Percentiles rank a stretch among this genome's conserved stretches.
These are phyloP conservation scores for Volvox carteri DNA, from an alignment of 163 green algal genomes.

Conservation along the genomic window DNA sequence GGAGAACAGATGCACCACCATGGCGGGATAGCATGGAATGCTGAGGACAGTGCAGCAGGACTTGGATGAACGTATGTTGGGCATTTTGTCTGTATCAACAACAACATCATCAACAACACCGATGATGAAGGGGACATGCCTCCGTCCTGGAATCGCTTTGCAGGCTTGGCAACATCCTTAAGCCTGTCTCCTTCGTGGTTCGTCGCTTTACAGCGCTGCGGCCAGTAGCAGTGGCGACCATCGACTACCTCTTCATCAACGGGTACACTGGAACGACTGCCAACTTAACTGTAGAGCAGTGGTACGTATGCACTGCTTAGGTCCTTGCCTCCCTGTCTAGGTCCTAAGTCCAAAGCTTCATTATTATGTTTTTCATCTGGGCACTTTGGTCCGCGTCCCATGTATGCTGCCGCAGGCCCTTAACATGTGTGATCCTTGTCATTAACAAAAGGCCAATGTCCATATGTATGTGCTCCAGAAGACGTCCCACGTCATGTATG, in stretches of 20 bases:
- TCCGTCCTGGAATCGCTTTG: not conserved
- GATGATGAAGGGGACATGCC: not conserved
- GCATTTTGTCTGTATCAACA: not conserved
- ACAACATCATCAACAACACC: not conserved
- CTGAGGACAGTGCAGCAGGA: not conserved
- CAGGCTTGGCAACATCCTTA: not conserved
- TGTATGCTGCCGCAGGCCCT: not conserved
- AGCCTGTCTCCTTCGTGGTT: not conserved
- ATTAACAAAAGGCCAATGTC: not conserved
- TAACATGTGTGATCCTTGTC: not conserved
- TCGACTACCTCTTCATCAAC: slow-evolving; percentile 9
- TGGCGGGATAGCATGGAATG: not conserved
- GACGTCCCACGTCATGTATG: not conserved
- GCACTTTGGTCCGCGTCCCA: not conserved
- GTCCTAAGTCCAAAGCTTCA: not conserved
- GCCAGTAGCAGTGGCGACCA: not conserved
- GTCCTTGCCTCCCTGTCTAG: not conserved
- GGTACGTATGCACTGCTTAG: not conserved
- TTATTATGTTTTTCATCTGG: not conserved
- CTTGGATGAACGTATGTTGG: not conserved
- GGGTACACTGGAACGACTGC: not conserved
- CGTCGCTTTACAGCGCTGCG: not conserved
- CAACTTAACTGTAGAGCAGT: slow-evolving; percentile 5
- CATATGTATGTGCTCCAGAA: not conserved
- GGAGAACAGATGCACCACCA: not conserved